These are phyloP conservation scores for Eucalyptus marginata DNA, from an alignment of 345 rosid species.

Conservation along the genomic window DNA sequence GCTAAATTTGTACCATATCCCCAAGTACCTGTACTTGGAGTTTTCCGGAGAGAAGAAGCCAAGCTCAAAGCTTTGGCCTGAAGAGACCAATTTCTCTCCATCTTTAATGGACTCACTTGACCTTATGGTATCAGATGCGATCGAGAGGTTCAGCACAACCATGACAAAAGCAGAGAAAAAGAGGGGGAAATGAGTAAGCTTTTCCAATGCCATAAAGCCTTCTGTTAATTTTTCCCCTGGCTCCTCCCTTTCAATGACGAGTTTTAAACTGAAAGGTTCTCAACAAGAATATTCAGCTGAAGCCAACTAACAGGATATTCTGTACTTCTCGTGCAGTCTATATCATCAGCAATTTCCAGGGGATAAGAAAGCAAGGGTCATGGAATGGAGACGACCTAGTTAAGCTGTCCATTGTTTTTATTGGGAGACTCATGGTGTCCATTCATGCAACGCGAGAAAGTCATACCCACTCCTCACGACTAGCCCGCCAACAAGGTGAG, in stretches of 20 bases:
- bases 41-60: conserved; percentile 4
- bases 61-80: neutral
- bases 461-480: neutral
- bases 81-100: neutral
- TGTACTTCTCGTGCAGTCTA: neutral
- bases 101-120: neutral
- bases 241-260: neutral
- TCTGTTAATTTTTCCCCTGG: neutral
- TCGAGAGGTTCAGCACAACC: neutral
- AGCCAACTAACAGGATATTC: neutral
- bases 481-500: neutral
- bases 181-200: neutral
- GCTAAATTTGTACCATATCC: conserved; percentile 20
- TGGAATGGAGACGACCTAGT: neutral
- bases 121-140: neutral
- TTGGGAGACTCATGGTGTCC: neutral
- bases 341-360: neutral
- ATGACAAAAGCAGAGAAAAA: neutral
- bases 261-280: neutral
- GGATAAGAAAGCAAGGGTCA: neutral
- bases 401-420: neutral
- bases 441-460: neutral
- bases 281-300: neutral
- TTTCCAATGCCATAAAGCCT: neutral
- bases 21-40: conserved; percentile 7